phyloP scores from a whole-genome alignment of 805 yeast genomes.

The Torulaspora franciscae region DNA sequence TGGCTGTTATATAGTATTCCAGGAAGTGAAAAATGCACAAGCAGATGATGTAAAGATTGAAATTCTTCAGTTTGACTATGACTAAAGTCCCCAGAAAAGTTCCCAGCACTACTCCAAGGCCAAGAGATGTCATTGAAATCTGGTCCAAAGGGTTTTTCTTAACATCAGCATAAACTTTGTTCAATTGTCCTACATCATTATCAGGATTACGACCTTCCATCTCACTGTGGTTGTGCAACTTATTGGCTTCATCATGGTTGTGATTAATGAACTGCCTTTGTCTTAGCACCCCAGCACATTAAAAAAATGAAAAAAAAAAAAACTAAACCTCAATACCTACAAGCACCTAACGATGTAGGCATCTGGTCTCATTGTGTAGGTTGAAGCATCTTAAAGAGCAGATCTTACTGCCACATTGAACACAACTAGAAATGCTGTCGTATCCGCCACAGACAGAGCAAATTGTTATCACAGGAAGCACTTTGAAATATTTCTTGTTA shows the following conservation, averaged over 20 bases:
- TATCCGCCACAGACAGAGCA: constrained; percentile 36
- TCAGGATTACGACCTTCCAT: neutral
- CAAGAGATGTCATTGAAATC: constrained; percentile 42
- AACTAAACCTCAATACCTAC: neutral
- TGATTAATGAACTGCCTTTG: neutral
- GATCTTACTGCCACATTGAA: constrained; percentile 32
- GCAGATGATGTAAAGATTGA: constrained; percentile 47
- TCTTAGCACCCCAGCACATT: neutral
- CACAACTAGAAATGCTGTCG: constrained; percentile 33
- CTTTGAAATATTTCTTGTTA: constrained; percentile 34
- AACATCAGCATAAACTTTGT: constrained; percentile 31
- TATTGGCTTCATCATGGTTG: neutral
- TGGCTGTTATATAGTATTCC: constrained; percentile 78
- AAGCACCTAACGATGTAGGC: constrained; percentile 18
- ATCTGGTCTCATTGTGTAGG: constrained; percentile 35
- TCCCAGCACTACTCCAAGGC: constrained; percentile 44
- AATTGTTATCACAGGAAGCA: constrained; percentile 31
- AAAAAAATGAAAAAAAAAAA: neutral
- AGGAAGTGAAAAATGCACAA: constrained; percentile 68
- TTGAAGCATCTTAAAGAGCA: constrained; percentile 33
- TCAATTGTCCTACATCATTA: neutral
- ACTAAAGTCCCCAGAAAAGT: constrained; percentile 33
- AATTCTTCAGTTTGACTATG: constrained; percentile 31
- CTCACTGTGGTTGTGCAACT: neutral
- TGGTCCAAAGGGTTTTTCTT: constrained; percentile 41